Evolutionary conservation across 768 basidiomycete species (phyloP), one percentile per base, ranked within the genome.

Genomic region (Phylloporus scabripes): DNA sequence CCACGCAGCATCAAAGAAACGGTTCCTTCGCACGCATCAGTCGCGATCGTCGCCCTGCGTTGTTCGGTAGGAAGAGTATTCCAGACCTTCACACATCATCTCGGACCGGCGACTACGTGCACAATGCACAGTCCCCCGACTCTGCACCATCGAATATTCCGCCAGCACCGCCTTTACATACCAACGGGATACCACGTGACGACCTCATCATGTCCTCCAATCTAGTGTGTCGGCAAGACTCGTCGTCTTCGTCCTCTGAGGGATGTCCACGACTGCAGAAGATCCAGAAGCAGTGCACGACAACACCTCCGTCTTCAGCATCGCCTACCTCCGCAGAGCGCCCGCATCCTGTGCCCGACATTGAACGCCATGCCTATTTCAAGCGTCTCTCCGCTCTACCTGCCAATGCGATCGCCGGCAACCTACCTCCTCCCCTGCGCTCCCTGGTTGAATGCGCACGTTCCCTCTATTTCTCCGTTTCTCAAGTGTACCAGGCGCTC

Each of bases 301-400:
- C 64, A 45, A 72, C 72, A 18, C 60, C 62, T 20, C 59, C 67
- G 49, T 56, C 63, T 46, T 61, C 56, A 55, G 62, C 70, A 24
- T 74, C 78, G 7, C 75, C 77, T 26, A 66, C 72, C 3, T 59
- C 66, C 18, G 54, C 62, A 7, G 71, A 70, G 36, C 61, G 56
- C 36, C 45, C 57, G 6, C 73, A 70, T 37, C 66, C 74, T 1
- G 71, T 77, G 3, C 78, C 80, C 17, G 82, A 91, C 36, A 77
- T 80, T 4, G 90, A 94, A 60, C 81, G 89, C 20, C 87, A 92
- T 60, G 88, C 91, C 1, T 98, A 99, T 68, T 99, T 99, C 70
- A 85, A 86, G 32, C 83, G 93, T n/a, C 74, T 95, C 20, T 92
- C 92, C 2, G 82, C 84, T 28, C 70, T 92, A 5, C 86, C 87